Conservation (phyloP, 192 early-diverging fungal species). For the Coemansia umbellata region DNA sequence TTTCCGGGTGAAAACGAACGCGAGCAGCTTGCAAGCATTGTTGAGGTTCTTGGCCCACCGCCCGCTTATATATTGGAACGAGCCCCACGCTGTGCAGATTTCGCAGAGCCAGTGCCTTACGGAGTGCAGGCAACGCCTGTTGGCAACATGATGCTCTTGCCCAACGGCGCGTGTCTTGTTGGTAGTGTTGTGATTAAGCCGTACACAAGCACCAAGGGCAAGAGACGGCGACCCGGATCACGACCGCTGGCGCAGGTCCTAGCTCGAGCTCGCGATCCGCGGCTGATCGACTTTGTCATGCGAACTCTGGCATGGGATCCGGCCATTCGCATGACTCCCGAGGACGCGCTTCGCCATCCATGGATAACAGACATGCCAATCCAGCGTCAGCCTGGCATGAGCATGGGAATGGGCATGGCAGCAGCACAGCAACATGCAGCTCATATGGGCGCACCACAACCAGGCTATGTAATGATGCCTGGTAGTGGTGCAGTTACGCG, state of each 20-base stretch:
- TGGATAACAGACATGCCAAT: slow-evolving; percentile 68
- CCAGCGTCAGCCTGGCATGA: slow-evolving; percentile 21
- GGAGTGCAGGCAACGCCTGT: slow-evolving; percentile 12
- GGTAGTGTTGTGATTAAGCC: slow-evolving; percentile 36
- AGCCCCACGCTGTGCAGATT: slow-evolving; percentile 75
- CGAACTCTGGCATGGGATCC: slow-evolving; percentile 89
- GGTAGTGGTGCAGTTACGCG: slow-evolving; percentile 1
- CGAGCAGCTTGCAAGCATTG: slow-evolving; percentile 92
- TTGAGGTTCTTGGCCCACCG: slow-evolving; percentile 88
- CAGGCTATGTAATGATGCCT: slow-evolving; percentile 38
- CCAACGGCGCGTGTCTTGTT: slow-evolving; percentile 27
- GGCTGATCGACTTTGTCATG: slow-evolving; percentile 84
- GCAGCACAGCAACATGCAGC: slow-evolving; percentile 2
- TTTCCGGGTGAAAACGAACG: slow-evolving; percentile 98
- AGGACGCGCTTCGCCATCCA: slow-evolving; percentile 79
- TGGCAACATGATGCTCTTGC: slow-evolving; percentile 33
- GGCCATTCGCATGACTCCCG: slow-evolving; percentile 77
- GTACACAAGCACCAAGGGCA: slow-evolving; percentile 82
- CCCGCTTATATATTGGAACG: slow-evolving; percentile 67
- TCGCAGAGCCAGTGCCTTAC: slow-evolving; percentile 64
- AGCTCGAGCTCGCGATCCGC: slow-evolving; percentile 68
- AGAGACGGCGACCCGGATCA: slow-evolving; percentile 72
- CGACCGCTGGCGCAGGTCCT: slow-evolving; percentile 68
- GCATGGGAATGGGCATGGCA: slow-evolving; percentile 21
- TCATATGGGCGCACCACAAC: slow-evolving; percentile 25